A percentile compares a stretch with the other conserved stretches of the same genome.
Conservation (phyloP, 2,329 filamentous ascomycete species). For the Coniochaeta pulveracea region DNA sequence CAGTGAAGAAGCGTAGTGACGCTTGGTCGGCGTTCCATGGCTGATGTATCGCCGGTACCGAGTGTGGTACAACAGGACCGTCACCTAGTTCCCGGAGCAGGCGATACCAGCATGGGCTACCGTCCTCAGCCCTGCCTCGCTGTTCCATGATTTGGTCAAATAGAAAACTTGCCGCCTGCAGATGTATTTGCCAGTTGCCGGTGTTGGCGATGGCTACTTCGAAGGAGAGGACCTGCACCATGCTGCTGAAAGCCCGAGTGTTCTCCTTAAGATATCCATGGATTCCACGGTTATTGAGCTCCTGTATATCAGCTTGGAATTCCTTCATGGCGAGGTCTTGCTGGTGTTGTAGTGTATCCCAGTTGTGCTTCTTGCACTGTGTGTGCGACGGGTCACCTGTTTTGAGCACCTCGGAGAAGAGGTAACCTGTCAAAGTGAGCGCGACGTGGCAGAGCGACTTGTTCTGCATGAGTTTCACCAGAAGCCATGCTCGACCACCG, state of each 20-base stretch:
- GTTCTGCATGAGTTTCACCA: slow-evolving; percentile 44
- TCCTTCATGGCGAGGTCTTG: slow-evolving; percentile 17
- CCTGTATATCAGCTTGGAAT: slow-evolving; percentile 17
- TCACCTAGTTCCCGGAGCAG: slow-evolving; percentile 13
- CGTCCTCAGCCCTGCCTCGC: slow-evolving; percentile 13
- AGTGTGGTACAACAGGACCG: slow-evolving; percentile 1
- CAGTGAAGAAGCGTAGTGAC: slow-evolving; percentile 19
- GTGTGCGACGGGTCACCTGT: slow-evolving; percentile 5
- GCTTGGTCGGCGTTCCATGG: slow-evolving; percentile 21
- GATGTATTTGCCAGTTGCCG: slow-evolving; percentile 30
- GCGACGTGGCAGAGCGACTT: slow-evolving; percentile 45
- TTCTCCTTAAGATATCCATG: slow-evolving; percentile 15
- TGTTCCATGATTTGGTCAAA: slow-evolving; percentile 22
- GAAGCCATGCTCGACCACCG: slow-evolving; percentile 49
- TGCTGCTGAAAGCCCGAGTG: slow-evolving; percentile 22
- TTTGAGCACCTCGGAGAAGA: slow-evolving; percentile 35
- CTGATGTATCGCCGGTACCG: slow-evolving; percentile 8
- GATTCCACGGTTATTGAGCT: slow-evolving; percentile 15
- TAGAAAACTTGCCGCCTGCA: slow-evolving; percentile 28
- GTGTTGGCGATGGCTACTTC: slow-evolving; percentile 21
- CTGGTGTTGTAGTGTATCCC: slow-evolving; percentile 15
- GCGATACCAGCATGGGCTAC: slow-evolving; percentile 12
- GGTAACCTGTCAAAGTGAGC: slow-evolving; percentile 45
- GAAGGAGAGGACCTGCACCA: slow-evolving; percentile 29
- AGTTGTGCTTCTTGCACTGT: slow-evolving; percentile 10